A percentile compares a stretch with the other conserved stretches of the same genome.
These are phyloP conservation scores for Bigelowiella natans DNA, from an alignment of 78 protist genomes.

Conservation along the genomic window DNA sequence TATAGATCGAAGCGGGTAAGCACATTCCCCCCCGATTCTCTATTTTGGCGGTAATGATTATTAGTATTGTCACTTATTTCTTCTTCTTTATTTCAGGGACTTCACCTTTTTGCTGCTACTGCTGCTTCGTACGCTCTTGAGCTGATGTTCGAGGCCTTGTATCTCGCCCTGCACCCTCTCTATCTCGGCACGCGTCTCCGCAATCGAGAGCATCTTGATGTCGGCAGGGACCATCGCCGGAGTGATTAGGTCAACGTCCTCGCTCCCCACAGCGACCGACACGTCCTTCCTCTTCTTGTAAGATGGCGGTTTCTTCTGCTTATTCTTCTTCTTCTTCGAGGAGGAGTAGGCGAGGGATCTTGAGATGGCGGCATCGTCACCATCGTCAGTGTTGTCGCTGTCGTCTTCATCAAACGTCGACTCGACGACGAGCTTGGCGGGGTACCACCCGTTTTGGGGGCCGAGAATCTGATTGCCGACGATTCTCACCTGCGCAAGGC, in stretches of 20 bases:
- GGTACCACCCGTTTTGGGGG: neutral
- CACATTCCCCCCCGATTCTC: too few relatives aligned
- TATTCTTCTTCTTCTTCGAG: neutral
- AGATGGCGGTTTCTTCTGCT: neutral
- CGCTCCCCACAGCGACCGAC: too few relatives aligned
- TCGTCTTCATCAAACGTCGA: too few relatives aligned
- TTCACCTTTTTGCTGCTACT: too few relatives aligned
- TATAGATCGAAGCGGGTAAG: too few relatives aligned
- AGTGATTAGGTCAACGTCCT: too few relatives aligned
- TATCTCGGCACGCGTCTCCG: neutral
- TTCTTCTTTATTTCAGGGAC: too few relatives aligned
- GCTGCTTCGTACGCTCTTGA: too few relatives aligned
- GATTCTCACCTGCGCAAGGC: neutral
- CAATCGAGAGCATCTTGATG: neutral
- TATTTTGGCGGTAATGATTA: too few relatives aligned
- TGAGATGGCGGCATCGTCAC: too few relatives aligned
- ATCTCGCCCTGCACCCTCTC: neutral
- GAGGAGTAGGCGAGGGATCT: neutral
- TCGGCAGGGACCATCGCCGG: neutral
- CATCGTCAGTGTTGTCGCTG: neutral
- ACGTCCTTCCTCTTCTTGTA: too few relatives aligned
- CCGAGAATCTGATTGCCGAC: neutral
- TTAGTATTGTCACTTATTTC: too few relatives aligned
- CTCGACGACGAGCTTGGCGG: neutral
- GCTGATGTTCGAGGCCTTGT: neutral